These are phyloP conservation scores for Aspergillus floridensis DNA, from an alignment of 2,329 filamentous ascomycete species.

Conservation along the genomic window DNA sequence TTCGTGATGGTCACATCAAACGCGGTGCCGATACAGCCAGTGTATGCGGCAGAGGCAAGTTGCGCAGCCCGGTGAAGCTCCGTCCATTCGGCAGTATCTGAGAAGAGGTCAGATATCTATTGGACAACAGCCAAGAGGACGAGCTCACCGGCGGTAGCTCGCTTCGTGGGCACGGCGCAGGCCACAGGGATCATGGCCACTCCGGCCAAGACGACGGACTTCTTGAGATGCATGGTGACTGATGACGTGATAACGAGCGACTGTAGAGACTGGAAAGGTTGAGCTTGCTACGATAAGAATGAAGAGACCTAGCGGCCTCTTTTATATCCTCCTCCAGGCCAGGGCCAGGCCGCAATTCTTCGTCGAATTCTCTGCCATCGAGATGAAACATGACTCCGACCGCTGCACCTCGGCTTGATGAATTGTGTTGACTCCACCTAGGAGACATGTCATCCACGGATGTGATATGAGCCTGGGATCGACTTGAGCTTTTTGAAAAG, in stretches of 20 bases:
- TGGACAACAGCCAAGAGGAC: not conserved
- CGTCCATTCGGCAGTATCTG: conserved; percentile 19
- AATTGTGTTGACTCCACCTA: not conserved
- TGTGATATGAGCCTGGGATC: not conserved
- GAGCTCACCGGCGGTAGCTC: not conserved
- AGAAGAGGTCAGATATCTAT: not conserved
- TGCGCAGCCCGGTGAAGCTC: conserved; percentile 28
- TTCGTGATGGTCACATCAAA: conserved; percentile 34
- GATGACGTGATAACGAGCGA: not conserved
- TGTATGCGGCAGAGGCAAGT: conserved; percentile 31
- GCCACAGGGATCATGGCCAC: not conserved
- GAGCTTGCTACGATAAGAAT: not conserved
- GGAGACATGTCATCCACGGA: not conserved
- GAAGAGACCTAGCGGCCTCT: not conserved
- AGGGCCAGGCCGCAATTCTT: not conserved
- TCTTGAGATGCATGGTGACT: not conserved
- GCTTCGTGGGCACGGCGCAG: not conserved
- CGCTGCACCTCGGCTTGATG: not conserved
- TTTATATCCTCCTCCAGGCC: not conserved
- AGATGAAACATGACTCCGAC: not conserved
- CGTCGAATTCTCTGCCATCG: not conserved
- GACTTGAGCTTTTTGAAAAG: not conserved
- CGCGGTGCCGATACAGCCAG: conserved; percentile 24
- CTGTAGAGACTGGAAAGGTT: not conserved
- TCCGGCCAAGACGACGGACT: not conserved